These are phyloP conservation scores for Globisporangium megalacanthum DNA, from an alignment of 352 stramenopile genomes.

Conservation along the genomic window DNA sequence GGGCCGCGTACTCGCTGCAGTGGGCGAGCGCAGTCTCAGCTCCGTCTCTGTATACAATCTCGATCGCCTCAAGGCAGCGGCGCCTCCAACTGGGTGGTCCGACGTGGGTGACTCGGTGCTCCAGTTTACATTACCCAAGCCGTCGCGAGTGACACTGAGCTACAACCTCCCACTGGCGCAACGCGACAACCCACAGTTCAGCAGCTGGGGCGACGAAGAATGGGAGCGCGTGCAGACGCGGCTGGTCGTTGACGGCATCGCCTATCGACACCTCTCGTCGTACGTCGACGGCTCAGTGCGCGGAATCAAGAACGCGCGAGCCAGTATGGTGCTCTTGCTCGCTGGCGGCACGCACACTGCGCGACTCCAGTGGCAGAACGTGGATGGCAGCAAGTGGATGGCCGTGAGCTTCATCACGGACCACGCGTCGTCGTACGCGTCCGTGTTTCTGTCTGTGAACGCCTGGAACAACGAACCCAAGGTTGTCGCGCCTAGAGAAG, in stretches of 20 bases:
- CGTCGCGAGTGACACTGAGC: slow-evolving; percentile 51
- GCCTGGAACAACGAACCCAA: slow-evolving; percentile 68
- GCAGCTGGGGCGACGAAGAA: slow-evolving; percentile 28
- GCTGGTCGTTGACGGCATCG: slow-evolving; percentile 59
- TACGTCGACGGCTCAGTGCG: slow-evolving; percentile 61
- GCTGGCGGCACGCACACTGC: slow-evolving; percentile 51
- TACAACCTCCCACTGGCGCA: slow-evolving; percentile 73
- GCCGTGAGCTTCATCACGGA: slow-evolving; percentile 72
- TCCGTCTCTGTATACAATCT: slow-evolving; percentile 57
- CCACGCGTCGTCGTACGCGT: slow-evolving; percentile 52
- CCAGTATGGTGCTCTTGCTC: slow-evolving; percentile 58
- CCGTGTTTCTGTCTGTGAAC: slow-evolving; percentile 64
- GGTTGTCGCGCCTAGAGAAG: slow-evolving; percentile 27
- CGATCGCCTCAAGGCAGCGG: slow-evolving; percentile 25
- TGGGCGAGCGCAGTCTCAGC: slow-evolving; percentile 41
- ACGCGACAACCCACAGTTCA: slow-evolving; percentile 66
- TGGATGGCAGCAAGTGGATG: slow-evolving; percentile 58
- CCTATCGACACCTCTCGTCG: slow-evolving; percentile 63
- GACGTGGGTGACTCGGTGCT: slow-evolving; percentile 73
- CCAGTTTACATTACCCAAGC: slow-evolving; percentile 56
- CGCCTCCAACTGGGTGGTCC: slow-evolving; percentile 43
- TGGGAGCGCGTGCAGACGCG: slow-evolving; percentile 60
- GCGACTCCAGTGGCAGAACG: slow-evolving; percentile 73
- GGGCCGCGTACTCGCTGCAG: slow-evolving; percentile 45
- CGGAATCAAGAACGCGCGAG: slow-evolving; percentile 64